Evolutionary conservation across 176 grass and related monocot species (phyloP).

Genomic region (Saccharum spontaneum): DNA sequence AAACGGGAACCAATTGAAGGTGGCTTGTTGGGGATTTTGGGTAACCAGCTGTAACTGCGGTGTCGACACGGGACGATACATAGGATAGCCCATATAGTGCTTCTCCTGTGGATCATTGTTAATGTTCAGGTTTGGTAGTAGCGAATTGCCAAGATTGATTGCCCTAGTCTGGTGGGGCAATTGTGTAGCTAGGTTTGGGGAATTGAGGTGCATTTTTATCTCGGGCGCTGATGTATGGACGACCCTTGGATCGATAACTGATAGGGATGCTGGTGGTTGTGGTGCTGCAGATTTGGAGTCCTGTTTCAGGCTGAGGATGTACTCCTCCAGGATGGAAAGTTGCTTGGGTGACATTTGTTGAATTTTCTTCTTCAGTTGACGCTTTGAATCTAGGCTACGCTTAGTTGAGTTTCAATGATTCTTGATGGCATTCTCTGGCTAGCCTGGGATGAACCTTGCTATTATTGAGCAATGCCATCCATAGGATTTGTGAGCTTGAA

Average conservation of each 20-base stretch:
- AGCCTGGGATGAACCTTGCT: conserved; percentile 47
- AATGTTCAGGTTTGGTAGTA: conserved; percentile 13
- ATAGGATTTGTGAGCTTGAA: conserved; percentile 44
- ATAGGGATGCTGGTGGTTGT: too few relatives aligned
- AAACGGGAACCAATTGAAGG: not conserved
- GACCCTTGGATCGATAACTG: not conserved
- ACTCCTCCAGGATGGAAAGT: conserved; percentile 51
- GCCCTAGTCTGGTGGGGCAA: too few relatives aligned
- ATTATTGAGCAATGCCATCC: conserved; percentile 73
- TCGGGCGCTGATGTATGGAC: not conserved
- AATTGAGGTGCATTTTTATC: not conserved
- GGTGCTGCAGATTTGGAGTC: not conserved
- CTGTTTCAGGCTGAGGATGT: conserved; percentile 34
- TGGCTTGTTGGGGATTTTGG: not conserved
- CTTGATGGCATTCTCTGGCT: conserved; percentile 79
- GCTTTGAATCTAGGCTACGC: conserved; percentile 53
- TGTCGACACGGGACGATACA: not conserved
- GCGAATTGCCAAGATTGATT: not conserved
- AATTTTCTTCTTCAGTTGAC: conserved; percentile 47
- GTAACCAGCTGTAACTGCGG: not conserved
- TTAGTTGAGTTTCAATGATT: conserved; percentile 90
- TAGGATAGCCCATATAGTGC: not conserved
- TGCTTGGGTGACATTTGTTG: conserved; percentile 15
- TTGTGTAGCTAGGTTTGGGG: not conserved
- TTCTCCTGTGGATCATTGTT: not conserved